Evolutionary conservation across 768 basidiomycete genomes (phyloP), one percentile per base, ranked within the genome.

Genomic region (Terana coerulea): DNA sequence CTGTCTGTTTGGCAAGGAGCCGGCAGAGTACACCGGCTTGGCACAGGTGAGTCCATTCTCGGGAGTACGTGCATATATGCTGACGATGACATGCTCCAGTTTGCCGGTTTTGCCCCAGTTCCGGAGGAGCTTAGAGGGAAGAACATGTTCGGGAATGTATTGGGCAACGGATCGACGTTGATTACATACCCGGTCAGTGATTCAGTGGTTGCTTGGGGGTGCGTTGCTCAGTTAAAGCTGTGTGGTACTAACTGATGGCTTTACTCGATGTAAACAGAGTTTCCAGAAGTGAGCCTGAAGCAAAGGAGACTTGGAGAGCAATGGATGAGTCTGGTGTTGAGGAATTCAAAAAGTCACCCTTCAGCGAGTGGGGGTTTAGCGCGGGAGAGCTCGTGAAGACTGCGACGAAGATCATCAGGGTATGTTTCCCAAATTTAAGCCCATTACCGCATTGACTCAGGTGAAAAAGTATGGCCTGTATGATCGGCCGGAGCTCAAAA

Each of bases 391-490:
- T 69, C 5, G 61, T 68, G 3, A 51, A 53, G 42, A 64, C 49
- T 1, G 49, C 63, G 1, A 54, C 57, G 35, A 57, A 55, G 24
- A 45, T 69, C n/a, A 61, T 66, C 37, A 70, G 69, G 56, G 68
- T 67, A 26, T 3, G 57, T 22, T 14, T 10, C 21, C 33, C 21
- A 5, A 28, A 22, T n/a, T 14, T 4, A 21, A 10, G 45, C 10
- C 7, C 24, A 25, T 25, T 44, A 17, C 17, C n/a, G n/a, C 12
- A 22, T 17, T 8, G 2, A 45, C 5, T 11, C 15, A n/a, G n/a
- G n/a, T 1, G 17, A 2, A 33, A 17, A 14, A 75, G 72, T 75
- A 67, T 54, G 75, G 75, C 8, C 49, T 75, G 45, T 76, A 76
- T 55, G 74, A 75, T 55, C 71, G 75, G 17, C 70, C 71, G 5